These are phyloP conservation scores for Pythium brachiatum DNA, from an alignment of 352 stramenopile genomes.

Conservation along the genomic window DNA sequence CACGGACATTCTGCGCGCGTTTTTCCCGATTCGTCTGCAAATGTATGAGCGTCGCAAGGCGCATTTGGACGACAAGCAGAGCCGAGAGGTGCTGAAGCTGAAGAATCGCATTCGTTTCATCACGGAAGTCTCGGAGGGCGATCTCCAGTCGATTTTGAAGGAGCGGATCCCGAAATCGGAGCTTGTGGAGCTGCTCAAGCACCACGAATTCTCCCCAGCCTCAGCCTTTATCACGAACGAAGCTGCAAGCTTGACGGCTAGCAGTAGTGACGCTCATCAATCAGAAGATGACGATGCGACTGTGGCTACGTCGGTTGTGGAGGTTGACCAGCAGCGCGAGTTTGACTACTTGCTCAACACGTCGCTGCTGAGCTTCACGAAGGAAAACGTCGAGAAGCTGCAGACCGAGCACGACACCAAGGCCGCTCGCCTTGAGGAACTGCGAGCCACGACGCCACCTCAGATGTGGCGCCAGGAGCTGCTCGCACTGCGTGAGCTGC, in stretches of 20 bases:
- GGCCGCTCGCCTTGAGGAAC: constrained; percentile 77
- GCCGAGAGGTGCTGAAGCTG: constrained; percentile 87
- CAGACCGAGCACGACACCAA: constrained; percentile 90
- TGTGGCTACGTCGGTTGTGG: background rate
- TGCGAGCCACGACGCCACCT: constrained; percentile 82
- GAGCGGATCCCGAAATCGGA: constrained; percentile 63
- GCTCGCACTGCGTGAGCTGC: constrained; percentile 41
- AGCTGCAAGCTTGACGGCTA: constrained; percentile 1
- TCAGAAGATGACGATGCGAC: constrained; percentile 24
- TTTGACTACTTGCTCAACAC: constrained; percentile 99
- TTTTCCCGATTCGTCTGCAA: constrained; percentile 91
- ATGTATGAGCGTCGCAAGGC: constrained; percentile 86
- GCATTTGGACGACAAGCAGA: constrained; percentile 77
- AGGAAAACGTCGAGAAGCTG: constrained; percentile 93
- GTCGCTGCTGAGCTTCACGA: constrained; percentile 97
- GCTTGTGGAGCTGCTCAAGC: constrained; percentile 50
- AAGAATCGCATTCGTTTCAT: constrained; percentile 98
- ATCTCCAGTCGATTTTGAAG: constrained; percentile 89
- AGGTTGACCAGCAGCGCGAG: constrained; percentile 38
- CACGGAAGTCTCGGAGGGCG: constrained; percentile 92
- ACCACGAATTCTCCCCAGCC: constrained; percentile 45
- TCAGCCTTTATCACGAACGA: constrained; percentile 47
- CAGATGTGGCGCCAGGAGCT: constrained; percentile 88
- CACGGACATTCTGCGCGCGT: constrained; percentile 91
- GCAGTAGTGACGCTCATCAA: constrained; percentile 3